Evolutionary conservation across 495 filamentous ascomycete genomes (phyloP).

Genomic region (Penicillium atrosanguineum): DNA sequence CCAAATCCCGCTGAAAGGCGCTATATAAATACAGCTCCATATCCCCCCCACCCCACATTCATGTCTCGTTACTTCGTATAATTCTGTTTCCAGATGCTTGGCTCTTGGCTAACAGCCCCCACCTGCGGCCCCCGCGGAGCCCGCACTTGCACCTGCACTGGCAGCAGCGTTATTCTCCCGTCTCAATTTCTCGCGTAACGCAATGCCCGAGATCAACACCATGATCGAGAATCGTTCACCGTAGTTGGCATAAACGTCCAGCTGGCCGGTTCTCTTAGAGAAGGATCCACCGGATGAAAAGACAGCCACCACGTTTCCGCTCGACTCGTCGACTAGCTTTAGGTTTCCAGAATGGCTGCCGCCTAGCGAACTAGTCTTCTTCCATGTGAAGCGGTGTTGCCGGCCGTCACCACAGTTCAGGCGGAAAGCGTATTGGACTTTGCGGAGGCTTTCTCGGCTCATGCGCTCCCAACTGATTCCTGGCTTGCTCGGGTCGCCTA

Average conservation of each 20-base stretch:
- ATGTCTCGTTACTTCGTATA: slow-evolving; percentile 3
- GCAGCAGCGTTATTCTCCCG: slow-evolving; percentile 3
- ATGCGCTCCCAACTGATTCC: slow-evolving; percentile 26
- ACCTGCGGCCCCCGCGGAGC: slow-evolving; percentile 5
- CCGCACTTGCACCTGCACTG: slow-evolving; percentile 4
- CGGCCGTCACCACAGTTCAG: slow-evolving; percentile 12
- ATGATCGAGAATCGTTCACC: slow-evolving; percentile 18
- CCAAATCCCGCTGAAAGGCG: too few relatives aligned
- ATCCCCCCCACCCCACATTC: neutral
- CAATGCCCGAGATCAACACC: slow-evolving; percentile 23
- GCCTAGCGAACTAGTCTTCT: slow-evolving; percentile 29
- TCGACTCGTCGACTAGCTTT: slow-evolving; percentile 34
- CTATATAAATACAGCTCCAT: neutral
- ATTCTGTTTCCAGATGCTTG: neutral
- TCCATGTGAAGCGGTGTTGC: slow-evolving; percentile 29
- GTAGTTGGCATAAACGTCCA: slow-evolving; percentile 21
- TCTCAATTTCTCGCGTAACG: slow-evolving; percentile 17
- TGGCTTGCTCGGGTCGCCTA: slow-evolving; percentile 23
- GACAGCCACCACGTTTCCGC: slow-evolving; percentile 24
- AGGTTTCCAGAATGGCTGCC: slow-evolving; percentile 17
- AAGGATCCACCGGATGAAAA: slow-evolving; percentile 22
- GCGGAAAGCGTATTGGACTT: slow-evolving; percentile 26
- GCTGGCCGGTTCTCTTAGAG: slow-evolving; percentile 10
- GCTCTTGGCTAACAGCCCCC: neutral
- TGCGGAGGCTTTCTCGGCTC: slow-evolving; percentile 16